phyloP scores from a whole-genome alignment of 1,284 basidiomycete species.

The Ustilago vetiveriae region DNA sequence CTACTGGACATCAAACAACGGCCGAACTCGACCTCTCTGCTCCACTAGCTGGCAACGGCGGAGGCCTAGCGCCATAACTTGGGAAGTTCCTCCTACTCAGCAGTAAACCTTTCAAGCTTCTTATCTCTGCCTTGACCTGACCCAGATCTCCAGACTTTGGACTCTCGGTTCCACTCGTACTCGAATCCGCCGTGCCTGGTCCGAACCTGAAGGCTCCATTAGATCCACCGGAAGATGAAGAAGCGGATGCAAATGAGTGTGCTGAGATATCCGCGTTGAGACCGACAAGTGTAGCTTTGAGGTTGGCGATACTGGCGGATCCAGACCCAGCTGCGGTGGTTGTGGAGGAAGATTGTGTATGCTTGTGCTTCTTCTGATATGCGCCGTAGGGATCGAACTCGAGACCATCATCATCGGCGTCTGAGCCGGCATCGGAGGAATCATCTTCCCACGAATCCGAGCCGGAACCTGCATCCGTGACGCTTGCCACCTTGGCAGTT shows the following conservation, averaged over 20 bases:
- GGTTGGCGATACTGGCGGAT: constrained; percentile 8
- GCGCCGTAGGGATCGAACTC: constrained; percentile 56
- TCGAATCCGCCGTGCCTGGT: constrained; percentile 2
- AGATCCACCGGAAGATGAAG: constrained; percentile 1
- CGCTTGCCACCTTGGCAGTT: constrained; percentile 16
- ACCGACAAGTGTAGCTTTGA: constrained; percentile 31
- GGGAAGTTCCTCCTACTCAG: constrained; percentile 60
- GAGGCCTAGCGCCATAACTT: constrained; percentile 36
- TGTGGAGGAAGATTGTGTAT: constrained; percentile 31
- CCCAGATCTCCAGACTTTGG: constrained; percentile 45
- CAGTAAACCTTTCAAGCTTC: constrained; percentile 62
- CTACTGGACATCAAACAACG: constrained; percentile 12
- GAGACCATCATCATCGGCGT: constrained; percentile 44
- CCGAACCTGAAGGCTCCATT: constrained; percentile 20
- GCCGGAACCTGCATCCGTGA: constrained; percentile 43
- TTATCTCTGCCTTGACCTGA: constrained; percentile 64
- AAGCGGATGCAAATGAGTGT: constrained; percentile 29
- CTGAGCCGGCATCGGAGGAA: constrained; percentile 6
- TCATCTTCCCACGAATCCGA: constrained; percentile 48
- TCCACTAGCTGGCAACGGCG: constrained; percentile 18
- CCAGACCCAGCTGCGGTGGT: background rate
- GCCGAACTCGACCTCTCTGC: constrained; percentile 21
- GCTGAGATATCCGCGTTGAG: constrained; percentile 45
- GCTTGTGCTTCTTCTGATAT: constrained; percentile 46
- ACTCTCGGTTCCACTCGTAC: constrained; percentile 15